Percentiles rank a stretch among this genome's conserved stretches.
These are phyloP conservation scores for Albugo laibachii DNA, from an alignment of 352 stramenopile species.

Conservation along the genomic window DNA sequence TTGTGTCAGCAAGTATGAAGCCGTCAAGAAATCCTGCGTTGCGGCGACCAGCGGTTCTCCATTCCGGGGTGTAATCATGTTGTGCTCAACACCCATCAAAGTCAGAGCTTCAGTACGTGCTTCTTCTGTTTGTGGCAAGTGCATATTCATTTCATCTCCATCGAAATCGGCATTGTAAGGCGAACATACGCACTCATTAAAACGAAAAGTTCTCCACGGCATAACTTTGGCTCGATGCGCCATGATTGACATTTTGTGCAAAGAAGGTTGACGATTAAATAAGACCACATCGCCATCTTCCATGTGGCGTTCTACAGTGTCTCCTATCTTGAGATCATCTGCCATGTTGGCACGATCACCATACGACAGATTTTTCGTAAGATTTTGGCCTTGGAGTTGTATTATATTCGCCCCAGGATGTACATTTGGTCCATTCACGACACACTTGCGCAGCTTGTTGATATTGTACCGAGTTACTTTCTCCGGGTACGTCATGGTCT, in stretches of 20 bases:
- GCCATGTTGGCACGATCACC: slow-evolving; percentile 87
- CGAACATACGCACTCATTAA: slow-evolving; percentile 99
- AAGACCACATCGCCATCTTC: slow-evolving; percentile 97
- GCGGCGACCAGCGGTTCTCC: slow-evolving; percentile 95
- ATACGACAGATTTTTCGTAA: slow-evolving; percentile 86
- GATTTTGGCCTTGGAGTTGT: slow-evolving; percentile 65
- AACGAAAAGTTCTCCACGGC: slow-evolving; percentile 96
- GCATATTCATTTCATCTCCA: slow-evolving; percentile 99
- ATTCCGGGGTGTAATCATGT: slow-evolving; percentile 95
- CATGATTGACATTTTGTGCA: slow-evolving; percentile 99
- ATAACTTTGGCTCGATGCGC: slow-evolving; percentile 82
- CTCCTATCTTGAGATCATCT: slow-evolving; percentile 88
- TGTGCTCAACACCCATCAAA: slow-evolving; percentile 96
- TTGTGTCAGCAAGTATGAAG: slow-evolving; percentile 95
- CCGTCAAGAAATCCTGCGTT: slow-evolving; percentile 99
- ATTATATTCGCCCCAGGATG: slow-evolving; percentile 95
- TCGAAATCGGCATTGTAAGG: slow-evolving; percentile 99
- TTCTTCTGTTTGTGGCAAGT: slow-evolving; percentile 97
- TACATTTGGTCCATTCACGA: slow-evolving; percentile 90
- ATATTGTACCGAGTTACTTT: slow-evolving; percentile 96
- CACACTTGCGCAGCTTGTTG: slow-evolving; percentile 85
- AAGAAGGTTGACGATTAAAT: slow-evolving; percentile 98
- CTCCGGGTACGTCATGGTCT: slow-evolving; percentile 97
- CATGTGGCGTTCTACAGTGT: slow-evolving; percentile 99
- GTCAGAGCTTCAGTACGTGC: slow-evolving; percentile 90